Evolutionary conservation across 2,329 filamentous ascomycete genomes (phyloP).

Genomic region (Helotiales sp.): DNA sequence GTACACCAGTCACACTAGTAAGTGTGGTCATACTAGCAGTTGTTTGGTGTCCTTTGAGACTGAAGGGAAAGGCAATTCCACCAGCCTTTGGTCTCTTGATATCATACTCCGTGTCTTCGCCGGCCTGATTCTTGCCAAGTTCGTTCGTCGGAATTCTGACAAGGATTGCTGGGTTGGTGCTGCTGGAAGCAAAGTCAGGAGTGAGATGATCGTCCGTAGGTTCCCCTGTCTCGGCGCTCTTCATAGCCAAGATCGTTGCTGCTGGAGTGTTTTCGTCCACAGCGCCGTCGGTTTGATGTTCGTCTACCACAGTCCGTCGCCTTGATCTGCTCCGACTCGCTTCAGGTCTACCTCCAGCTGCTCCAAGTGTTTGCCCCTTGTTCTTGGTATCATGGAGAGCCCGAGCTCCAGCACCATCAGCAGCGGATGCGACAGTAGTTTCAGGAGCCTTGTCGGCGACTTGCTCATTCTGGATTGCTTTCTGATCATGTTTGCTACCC

Average conservation of each 20-base stretch:
- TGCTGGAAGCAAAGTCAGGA: constrained; percentile 20
- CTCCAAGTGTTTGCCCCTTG: constrained; percentile 14
- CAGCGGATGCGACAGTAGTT: constrained; percentile 37
- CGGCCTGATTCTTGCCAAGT: constrained; percentile 30
- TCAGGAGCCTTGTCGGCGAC: constrained; percentile 45
- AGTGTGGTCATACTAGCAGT: constrained; percentile 73
- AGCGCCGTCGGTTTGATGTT: constrained; percentile 46
- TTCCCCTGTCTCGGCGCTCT: constrained; percentile 42
- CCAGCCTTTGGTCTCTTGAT: constrained; percentile 67
- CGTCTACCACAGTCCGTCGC: constrained; percentile 49
- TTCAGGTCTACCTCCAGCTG: constrained; percentile 11
- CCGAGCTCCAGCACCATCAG: constrained; percentile 45
- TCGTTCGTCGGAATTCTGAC: constrained; percentile 27
- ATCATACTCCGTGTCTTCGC: constrained; percentile 39
- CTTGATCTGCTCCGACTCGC: constrained; percentile 43
- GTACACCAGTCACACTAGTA: constrained; percentile 36
- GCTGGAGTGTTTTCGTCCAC: constrained; percentile 45
- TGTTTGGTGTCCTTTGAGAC: constrained; percentile 54
- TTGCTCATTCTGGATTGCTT: constrained; percentile 62
- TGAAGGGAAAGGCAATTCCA: constrained; percentile 73
- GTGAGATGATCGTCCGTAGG: constrained; percentile 17
- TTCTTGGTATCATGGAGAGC: constrained; percentile 23
- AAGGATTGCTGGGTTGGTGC: constrained; percentile 17
- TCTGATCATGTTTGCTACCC: constrained; percentile 86
- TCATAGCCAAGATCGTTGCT: constrained; percentile 43